Evolutionary conservation across 345 rosid genomes (phyloP).

Genomic region (Salix caprea): DNA sequence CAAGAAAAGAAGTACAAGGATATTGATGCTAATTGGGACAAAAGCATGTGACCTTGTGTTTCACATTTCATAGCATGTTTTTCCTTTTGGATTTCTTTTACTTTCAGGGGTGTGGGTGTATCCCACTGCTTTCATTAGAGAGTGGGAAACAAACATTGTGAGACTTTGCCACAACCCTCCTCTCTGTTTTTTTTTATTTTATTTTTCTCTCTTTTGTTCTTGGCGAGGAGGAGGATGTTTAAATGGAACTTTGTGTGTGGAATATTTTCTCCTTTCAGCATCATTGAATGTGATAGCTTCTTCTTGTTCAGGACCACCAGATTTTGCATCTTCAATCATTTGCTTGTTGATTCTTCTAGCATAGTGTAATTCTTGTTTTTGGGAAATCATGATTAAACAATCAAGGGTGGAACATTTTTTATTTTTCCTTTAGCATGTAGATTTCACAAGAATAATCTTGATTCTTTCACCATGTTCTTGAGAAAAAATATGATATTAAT

Average conservation of each 20-base stretch:
- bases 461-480: too few relatives aligned
- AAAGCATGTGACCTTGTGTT: slow-evolving; percentile 44
- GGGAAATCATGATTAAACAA: background rate
- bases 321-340: background rate
- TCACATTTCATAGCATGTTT: slow-evolving; percentile 46
- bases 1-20: slow-evolving; percentile 16
- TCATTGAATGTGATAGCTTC: background rate
- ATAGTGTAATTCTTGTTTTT: background rate
- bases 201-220: background rate
- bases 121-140: slow-evolving; percentile 6
- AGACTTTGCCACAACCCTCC: too few relatives aligned
- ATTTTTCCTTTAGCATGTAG: too few relatives aligned
- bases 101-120: background rate
- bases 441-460: too few relatives aligned
- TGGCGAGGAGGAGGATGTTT: background rate
- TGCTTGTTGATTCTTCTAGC: background rate
- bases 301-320: background rate
- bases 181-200: background rate
- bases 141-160: background rate
- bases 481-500: too few relatives aligned
- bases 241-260: background rate
- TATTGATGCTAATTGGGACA: slow-evolving; percentile 15
- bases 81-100: slow-evolving; percentile 15
- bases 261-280: background rate
- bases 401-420: too few relatives aligned